Conservation (phyloP, 1,139 yeast species). For the Sugiyamaella novakii region DNA sequence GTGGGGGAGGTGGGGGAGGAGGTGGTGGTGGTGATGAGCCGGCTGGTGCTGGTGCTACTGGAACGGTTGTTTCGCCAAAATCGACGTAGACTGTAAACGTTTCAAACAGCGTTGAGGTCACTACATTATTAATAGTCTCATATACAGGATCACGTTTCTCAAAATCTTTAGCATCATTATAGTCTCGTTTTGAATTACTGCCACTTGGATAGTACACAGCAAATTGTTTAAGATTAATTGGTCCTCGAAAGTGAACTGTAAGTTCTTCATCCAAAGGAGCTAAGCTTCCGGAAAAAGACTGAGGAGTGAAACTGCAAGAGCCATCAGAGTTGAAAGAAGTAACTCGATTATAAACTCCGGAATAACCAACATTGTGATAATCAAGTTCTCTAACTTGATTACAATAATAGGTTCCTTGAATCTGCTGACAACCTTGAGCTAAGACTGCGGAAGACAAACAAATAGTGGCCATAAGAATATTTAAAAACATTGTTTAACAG, state of each 20-base stretch:
- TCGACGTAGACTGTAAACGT: too few relatives aligned
- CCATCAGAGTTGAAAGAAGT: conserved; percentile 66
- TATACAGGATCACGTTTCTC: too few relatives aligned
- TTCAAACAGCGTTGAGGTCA: too few relatives aligned
- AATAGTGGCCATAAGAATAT: too few relatives aligned
- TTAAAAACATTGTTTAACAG: too few relatives aligned
- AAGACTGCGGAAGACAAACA: too few relatives aligned
- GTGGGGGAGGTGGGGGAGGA: too few relatives aligned
- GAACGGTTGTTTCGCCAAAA: too few relatives aligned
- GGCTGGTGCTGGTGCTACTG: too few relatives aligned
- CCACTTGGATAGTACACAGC: conserved; percentile 56
- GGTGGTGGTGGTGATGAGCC: too few relatives aligned
- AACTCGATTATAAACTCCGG: conserved; percentile 77
- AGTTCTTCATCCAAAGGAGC: conserved; percentile 87
- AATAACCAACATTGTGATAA: conserved; percentile 72
- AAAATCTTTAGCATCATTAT: too few relatives aligned
- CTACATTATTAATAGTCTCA: too few relatives aligned
- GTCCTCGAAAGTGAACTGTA: conserved; percentile 94
- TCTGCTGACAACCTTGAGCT: conserved; percentile 32
- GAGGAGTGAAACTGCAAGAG: conserved; percentile 46
- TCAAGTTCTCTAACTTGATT: conserved; percentile 63
- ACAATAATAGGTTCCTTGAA: conserved; percentile 81
- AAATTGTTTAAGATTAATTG: conserved; percentile 72
- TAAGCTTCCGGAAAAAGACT: conserved; percentile 68
- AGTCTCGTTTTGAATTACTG: conserved; percentile 45